These are phyloP conservation scores for Oryza meridionalis DNA, from an alignment of 176 grass and related monocot species.

Conservation along the genomic window DNA sequence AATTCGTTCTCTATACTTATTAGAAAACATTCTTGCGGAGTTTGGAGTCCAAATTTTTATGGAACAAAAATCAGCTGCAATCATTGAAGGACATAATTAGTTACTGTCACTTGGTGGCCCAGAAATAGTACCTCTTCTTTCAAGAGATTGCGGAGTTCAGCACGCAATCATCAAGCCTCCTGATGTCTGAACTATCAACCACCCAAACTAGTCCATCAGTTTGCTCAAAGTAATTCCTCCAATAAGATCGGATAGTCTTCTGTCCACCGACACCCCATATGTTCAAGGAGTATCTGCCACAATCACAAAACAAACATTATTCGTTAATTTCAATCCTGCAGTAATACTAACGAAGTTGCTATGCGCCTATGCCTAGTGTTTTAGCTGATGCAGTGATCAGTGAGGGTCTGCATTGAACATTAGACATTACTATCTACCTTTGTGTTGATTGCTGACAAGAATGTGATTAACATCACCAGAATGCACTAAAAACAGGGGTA, in stretches of 20 bases:
- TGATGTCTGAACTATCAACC: slow-evolving; percentile 84
- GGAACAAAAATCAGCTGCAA: neutral
- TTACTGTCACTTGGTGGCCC: neutral
- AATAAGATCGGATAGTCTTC: slow-evolving; percentile 90
- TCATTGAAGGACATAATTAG: neutral
- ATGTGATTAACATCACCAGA: neutral
- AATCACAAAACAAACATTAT: slow-evolving; percentile 21
- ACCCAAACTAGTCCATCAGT: slow-evolving; percentile 89
- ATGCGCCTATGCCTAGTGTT: neutral
- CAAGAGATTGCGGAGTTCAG: slow-evolving; percentile 91
- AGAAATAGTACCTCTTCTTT: slow-evolving; percentile 80
- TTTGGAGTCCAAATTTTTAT: neutral
- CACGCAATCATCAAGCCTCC: slow-evolving; percentile 81
- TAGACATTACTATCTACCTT: neutral
- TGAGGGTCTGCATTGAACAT: neutral
- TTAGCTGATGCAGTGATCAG: neutral
- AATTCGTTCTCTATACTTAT: neutral
- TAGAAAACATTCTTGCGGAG: neutral
- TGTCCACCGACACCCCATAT: slow-evolving; percentile 95
- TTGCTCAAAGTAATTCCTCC: slow-evolving; percentile 98
- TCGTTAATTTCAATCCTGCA: neutral
- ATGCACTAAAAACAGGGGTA: neutral
- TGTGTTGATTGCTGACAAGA: neutral
- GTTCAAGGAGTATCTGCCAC: slow-evolving; percentile 74
- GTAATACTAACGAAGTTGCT: neutral